Evolutionary conservation across 495 filamentous ascomycete genomes (phyloP).

Genomic region (Tuber brumale): DNA sequence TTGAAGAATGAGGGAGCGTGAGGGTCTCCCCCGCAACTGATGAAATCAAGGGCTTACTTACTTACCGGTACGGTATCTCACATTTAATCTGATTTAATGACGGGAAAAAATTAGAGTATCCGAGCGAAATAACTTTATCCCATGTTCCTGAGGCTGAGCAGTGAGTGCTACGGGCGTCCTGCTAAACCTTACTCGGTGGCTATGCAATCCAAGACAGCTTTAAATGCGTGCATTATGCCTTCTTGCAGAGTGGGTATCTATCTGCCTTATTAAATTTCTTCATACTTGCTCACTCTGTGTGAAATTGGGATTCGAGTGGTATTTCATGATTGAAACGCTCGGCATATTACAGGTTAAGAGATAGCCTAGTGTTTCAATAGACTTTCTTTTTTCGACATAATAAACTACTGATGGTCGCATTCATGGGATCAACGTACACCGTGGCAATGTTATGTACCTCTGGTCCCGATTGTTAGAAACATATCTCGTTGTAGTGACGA

Average conservation of each 20-base stretch:
- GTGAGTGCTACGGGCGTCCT: not conserved
- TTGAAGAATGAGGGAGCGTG: not conserved
- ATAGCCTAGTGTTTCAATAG: not conserved
- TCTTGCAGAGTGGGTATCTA: not conserved
- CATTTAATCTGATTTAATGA: not conserved
- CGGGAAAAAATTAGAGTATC: not conserved
- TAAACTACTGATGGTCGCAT: not conserved
- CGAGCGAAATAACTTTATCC: not conserved
- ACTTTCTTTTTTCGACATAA: not conserved
- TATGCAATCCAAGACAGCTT: not conserved
- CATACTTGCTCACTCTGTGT: not conserved
- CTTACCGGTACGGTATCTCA: not conserved
- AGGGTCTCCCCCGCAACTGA: not conserved
- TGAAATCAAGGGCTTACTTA: no score
- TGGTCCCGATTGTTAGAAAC: not conserved
- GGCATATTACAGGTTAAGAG: not conserved
- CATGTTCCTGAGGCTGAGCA: not conserved
- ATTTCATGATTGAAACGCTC: not conserved
- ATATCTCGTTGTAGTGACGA: not conserved
- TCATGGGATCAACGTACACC: not conserved
- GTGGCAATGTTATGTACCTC: not conserved
- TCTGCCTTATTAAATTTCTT: not conserved
- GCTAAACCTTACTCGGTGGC: not conserved
- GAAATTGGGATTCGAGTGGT: not conserved
- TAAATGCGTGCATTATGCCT: not conserved